Evolutionary conservation across 1,284 basidiomycete species (phyloP), one percentile per base, ranked within the genome.

Genomic region (Ceratobasidium sp.): DNA sequence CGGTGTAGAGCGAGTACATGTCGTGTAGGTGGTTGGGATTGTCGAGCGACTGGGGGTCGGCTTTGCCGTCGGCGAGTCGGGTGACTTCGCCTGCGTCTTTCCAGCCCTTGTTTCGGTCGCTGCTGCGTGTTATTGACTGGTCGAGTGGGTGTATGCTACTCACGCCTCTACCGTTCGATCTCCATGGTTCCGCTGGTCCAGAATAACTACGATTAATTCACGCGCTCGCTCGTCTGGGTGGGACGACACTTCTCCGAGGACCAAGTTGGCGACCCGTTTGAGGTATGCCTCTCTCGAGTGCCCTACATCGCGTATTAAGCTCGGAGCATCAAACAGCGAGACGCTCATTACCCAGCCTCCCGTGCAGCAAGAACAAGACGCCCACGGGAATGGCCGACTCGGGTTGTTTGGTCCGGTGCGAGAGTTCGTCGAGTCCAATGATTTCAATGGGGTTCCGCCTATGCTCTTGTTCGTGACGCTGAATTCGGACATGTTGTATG

Each of bases 111-210:
- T 81, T 81, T 7, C 76, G 73, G 17, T 69, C 72, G 34, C 72
- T 71, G 34, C 1, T 40, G 10, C 2, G 12, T 15, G 2, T 43
- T 38, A 54, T 38, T 15, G 7, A 7, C n/a, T 47, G 45, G 10
- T 6, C 20, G 6, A 22, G 7, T 47, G 10, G 38, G 17, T 40
- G 10, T 47, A 12, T 47, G n/a, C n/a, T n/a, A 54, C 62, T 42
- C 25, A 65, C 62, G 38, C 34, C 68, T 78, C 72, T n/a, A 76
- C 74, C 20, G 75, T 69, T 27, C 79, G 72, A 25, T 73, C 69
- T 0, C 79, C 80, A 68, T 81, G 80, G 71, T 80, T 81, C 5
- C 79, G 75, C 71, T 81, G 80, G 56, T 81, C 80, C 77, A 79
- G 65, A 1, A 58, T 49, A 17, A 64, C 27, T 17, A 42, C 53